These are phyloP conservation scores for Cyberlindnera sargentensis DNA, from an alignment of 805 yeast genomes.

Conservation along the genomic window DNA sequence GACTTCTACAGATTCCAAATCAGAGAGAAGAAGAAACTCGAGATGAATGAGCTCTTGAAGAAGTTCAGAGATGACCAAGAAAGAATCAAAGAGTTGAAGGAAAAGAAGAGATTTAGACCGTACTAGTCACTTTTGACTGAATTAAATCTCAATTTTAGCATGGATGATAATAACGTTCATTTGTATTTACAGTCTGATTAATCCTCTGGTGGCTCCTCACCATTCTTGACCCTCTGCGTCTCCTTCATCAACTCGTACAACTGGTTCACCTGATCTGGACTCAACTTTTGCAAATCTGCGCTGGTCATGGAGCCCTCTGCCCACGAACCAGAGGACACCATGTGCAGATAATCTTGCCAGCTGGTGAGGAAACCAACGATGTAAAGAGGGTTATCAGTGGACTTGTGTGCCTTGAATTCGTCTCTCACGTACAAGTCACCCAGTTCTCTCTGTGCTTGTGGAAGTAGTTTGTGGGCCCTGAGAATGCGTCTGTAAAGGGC, in stretches of 20 bases:
- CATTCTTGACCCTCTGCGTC: conserved; percentile 29
- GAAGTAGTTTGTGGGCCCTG: conserved; percentile 70
- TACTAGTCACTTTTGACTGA: conserved; percentile 33
- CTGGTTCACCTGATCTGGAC: conserved; percentile 84
- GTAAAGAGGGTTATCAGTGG: conserved; percentile 82
- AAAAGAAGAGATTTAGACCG: conserved; percentile 79
- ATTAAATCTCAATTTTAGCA: too few relatives aligned
- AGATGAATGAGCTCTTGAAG: conserved; percentile 77
- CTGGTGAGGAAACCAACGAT: conserved; percentile 88
- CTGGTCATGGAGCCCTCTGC: conserved; percentile 52
- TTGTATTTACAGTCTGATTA: not conserved
- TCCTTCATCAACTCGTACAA: conserved; percentile 75
- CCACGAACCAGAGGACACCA: conserved; percentile 60
- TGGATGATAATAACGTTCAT: too few relatives aligned
- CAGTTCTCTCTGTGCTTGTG: conserved; percentile 59
- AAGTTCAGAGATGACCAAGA: conserved; percentile 91
- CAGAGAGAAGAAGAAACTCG: conserved; percentile 86
- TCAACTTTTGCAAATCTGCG: conserved; percentile 69
- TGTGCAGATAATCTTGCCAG: conserved; percentile 82
- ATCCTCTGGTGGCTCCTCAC: conserved; percentile 4
- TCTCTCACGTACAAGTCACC: conserved; percentile 88
- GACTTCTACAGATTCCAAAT: conserved; percentile 96
- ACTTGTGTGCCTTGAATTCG: conserved; percentile 81
- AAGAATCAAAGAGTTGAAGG: conserved; percentile 69
- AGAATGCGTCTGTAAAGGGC: conserved; percentile 71